Conservation (phyloP, 306 rosid genomes). For the Cucurbita pepo region DNA sequence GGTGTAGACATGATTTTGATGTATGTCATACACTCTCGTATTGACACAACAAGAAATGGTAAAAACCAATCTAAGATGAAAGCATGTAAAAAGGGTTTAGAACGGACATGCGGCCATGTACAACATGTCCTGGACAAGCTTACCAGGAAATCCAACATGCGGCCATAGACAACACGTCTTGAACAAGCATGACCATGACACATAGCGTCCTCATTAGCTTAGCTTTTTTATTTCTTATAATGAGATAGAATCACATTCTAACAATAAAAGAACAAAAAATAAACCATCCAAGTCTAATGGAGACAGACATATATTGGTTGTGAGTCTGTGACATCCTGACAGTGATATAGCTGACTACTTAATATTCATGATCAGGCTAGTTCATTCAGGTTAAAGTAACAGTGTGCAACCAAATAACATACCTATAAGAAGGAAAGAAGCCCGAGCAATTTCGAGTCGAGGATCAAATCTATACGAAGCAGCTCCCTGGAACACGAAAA, state of each 20-base stretch:
- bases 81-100: too few species aligned
- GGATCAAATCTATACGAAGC: not conserved
- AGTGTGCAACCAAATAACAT: not conserved
- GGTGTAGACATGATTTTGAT: too few species aligned
- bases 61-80: too few species aligned
- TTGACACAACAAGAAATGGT: too few species aligned
- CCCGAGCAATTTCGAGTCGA: not conserved
- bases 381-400: not conserved
- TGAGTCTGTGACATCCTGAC: not conserved
- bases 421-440: not conserved
- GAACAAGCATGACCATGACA: too few species aligned
- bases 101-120: too few species aligned
- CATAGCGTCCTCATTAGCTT: not conserved
- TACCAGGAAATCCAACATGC: too few species aligned
- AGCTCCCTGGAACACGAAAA: constrained; percentile 7
- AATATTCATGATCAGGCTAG: not conserved
- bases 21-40: too few species aligned
- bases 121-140: too few species aligned
- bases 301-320: not conserved
- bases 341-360: not conserved
- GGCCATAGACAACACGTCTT: too few species aligned
- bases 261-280: not conserved
- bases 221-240: not conserved
- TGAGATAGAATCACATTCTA: not conserved
- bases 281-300: not conserved